Percentiles rank a stretch among this genome's conserved stretches.
These are phyloP conservation scores for Phanerochaete sordida DNA, from an alignment of 768 basidiomycete species.

Conservation along the genomic window DNA sequence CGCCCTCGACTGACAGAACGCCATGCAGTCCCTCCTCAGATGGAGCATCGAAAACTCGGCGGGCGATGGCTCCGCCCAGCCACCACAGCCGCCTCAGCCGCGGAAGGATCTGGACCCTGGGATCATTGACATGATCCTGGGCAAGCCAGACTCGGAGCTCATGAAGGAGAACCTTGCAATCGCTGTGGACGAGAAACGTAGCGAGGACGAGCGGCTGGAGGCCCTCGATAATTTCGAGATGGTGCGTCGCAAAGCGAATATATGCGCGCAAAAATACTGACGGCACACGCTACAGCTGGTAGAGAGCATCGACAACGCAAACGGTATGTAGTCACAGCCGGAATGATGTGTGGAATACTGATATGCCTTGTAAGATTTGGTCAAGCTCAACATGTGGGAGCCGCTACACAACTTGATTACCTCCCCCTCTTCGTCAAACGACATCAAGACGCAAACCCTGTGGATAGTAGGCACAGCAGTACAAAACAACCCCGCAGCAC, in stretches of 20 bases:
- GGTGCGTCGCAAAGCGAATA: conserved; percentile 39
- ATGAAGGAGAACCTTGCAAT: conserved; percentile 79
- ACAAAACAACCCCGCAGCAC: conserved; percentile 87
- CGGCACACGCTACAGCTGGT: conserved; percentile 49
- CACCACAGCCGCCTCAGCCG: conserved; percentile 29
- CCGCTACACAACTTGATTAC: conserved; percentile 65
- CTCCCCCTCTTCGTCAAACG: conserved; percentile 49
- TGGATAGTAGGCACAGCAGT: conserved; percentile 90
- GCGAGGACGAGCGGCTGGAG: conserved; percentile 56
- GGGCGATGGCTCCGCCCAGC: conserved; percentile 28
- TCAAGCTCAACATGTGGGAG: conserved; percentile 75
- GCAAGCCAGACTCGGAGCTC: conserved; percentile 73
- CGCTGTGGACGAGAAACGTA: conserved; percentile 52
- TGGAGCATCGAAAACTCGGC: conserved; percentile 78
- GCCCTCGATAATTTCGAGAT: conserved; percentile 87
- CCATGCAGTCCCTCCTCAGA: conserved; percentile 74
- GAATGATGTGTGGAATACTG: too few relatives aligned
- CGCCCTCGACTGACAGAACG: neutral
- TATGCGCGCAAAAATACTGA: neutral
- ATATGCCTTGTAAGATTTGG: too few relatives aligned
- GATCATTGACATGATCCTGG: conserved; percentile 83
- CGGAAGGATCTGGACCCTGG: conserved; percentile 67
- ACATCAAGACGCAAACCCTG: conserved; percentile 61
- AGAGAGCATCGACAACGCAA: conserved; percentile 90
- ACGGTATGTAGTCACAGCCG: conserved; percentile 48